These are phyloP conservation scores for Lactifluus subvellereus DNA, from an alignment of 768 basidiomycete species.

Conservation along the genomic window DNA sequence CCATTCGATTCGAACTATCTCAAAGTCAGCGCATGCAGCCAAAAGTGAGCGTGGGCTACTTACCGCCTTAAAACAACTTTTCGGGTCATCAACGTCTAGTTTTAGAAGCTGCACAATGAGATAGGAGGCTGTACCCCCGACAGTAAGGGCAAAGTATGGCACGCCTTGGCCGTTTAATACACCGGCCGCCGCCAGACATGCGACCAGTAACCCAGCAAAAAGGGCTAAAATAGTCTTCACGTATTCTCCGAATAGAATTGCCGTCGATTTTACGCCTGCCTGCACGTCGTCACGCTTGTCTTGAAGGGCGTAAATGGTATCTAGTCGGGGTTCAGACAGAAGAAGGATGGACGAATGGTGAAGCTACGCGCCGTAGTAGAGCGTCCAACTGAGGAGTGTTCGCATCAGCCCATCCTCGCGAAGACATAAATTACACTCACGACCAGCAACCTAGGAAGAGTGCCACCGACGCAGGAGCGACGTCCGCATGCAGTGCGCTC, in stretches of 20 bases:
- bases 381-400: conserved; percentile 6
- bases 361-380: conserved; percentile 19
- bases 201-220: conserved; percentile 32
- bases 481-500: background rate
- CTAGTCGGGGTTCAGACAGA: conserved; percentile 38
- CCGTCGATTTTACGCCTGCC: conserved; percentile 58
- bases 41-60: background rate
- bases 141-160: conserved; percentile 11
- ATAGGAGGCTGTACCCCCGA: conserved; percentile 5
- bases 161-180: conserved; percentile 27
- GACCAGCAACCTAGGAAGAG: conserved; percentile 1
- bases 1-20: conserved; percentile 13
- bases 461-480: background rate
- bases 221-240: conserved; percentile 40
- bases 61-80: conserved; percentile 6
- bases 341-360: background rate
- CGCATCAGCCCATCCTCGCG: background rate
- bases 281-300: conserved; percentile 53
- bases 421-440: background rate
- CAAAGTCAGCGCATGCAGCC: background rate
- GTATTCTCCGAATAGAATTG: conserved; percentile 48
- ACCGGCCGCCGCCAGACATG: conserved; percentile 28
- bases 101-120: conserved; percentile 13
- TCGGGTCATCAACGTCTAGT: conserved; percentile 8
- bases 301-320: conserved; percentile 60